Base-by-base conservation (phyloP, 495 filamentous ascomycete species). In the Aspergillus saccharolyticus region DNA sequence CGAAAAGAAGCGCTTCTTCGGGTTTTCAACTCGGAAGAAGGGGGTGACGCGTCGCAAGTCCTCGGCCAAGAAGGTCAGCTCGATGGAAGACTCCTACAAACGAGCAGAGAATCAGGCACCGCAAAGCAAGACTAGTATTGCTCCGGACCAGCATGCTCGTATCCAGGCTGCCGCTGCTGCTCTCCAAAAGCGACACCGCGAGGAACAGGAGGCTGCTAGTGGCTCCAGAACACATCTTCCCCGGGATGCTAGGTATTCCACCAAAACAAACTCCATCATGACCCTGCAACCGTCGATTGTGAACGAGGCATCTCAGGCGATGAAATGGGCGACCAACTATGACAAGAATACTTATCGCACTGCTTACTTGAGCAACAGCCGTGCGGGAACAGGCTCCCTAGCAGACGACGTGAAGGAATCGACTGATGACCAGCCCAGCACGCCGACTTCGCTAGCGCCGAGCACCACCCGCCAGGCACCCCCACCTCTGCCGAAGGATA, bases 1-100 rank as follows among this genome's bases (percentile, higher is more conserved):
- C 7, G 91, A 97, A 75, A 97, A 98, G 80, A 96, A 96, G 72
- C 73, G 88, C 54, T 86, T 91, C 57, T 95, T 96, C 70, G 87
- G 88, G 60, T 92, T 93, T 72, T 87, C 87, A 9, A 88, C 82
- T 55, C 88, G 89, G 46, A 81, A 75, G 66, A 82, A 74, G 66
- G 84, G 79, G 42, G 66, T 91, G 17, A 78, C 70, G 45, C 83
- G 89, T 47, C 78, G 86, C 63, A 90, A 89, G 68, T 89, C 89
- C 5, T 82, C 81, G 9, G 75, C 72, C 25, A 82, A 79, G 64
- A 83, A 79, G 61, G 68, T 73, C 14, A 64, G 58, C 17, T 65
- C 72, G 8, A 71, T 78, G 51, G 74, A 80, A 21, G 84, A 85
- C 25, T 73, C 79, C 2, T 80, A 80, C 61, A 74, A 75, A 55